Evolutionary conservation across 306 rosid genomes (phyloP), one percentile per base, ranked within the genome.

Genomic region (Vicia villosa): DNA sequence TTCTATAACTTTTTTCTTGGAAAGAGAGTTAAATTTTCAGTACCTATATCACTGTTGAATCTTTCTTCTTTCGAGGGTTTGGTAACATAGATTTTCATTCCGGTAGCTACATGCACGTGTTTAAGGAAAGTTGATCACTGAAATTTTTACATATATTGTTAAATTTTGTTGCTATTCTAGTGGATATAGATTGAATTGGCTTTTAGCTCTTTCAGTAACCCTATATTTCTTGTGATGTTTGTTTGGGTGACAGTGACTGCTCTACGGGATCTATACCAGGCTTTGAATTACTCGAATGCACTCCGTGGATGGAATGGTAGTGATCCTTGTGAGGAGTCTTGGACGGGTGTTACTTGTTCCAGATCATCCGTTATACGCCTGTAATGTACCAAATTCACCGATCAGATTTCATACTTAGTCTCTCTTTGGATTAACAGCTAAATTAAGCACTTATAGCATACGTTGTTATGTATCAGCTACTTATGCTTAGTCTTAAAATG

Each of bases 251-350:
- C 90, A 94, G 96, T 86, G 51, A 20, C 59, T 24, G 95, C 87
- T 42, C 97, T 94, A 46, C 86, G 76, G 59, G 89, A 83, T 67
- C 70, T 91, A 55, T 89, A 87, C 83, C 79, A 64, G 77, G 47
- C 89, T 62, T 82, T 94, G 73, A 88, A 91, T 76, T 54, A 62
- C 43, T 86, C 97, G 30, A 37, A 64, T 7, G 79, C 15, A 82
- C 86, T 94, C 71, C 72, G 61, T 43, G 86, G 90, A 47, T 94
- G 97, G 98, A 81, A 85, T 30, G 81, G 89, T 28, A 77, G 71
- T 49, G 94, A 91, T 83, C 99, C 99, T 68, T 94, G 99, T 64
- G 85, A 45, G 75, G 91, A 94, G 77, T 81, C 87, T 69, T 94
- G 97, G 99, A 69, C 72, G 2, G 99, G 99, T 80, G 95, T 91